Evolutionary conservation across 345 rosid genomes (phyloP), one percentile per base, ranked within the genome.

Genomic region (Pistacia vera): DNA sequence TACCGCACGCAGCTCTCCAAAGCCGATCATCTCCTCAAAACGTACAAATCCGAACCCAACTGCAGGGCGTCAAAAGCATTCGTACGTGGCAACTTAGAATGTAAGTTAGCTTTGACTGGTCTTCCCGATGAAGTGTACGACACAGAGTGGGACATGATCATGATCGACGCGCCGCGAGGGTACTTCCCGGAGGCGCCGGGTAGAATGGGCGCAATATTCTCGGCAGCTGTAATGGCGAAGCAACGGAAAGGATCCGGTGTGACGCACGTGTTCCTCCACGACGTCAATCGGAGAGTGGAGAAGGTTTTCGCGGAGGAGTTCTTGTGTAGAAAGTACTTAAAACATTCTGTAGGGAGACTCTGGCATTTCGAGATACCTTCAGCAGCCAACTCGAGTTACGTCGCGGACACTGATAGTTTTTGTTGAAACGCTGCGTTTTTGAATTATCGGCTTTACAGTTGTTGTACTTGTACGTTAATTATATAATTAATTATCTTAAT

Each of bases 91-190:
- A 89, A 92, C 76, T 65, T 77, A 22, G 70, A 76, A 16, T 94
- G 98, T 72, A 86, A 78, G 20, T 73, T 94, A 5, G 97, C 91
- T 38, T 59, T 92, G 82, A 85, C 89, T 5, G 86, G 84, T 4
- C 86, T 94, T 1, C 93, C 98, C n/a, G 95, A 91, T 49, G 91
- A 90, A 78, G 81, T 94, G 4, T 94, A 92, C 79, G 90, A 92
- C 7, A 88, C 82, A 10, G 90, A 90, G 18, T 94, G 98, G 98
- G 98, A 94, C 78, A 78, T 94, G 75, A 92, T 94, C 74, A 86
- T 94, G 93, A 86, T 94, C 74, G 96, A 94, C 56, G 96, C 96
- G 36, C 98, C 97, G 5, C 81, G 86, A 8, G 98, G 98, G 3
- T 90, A 90, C 78, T 90, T 86, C 75, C 71, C 89, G 4, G 76